Evolutionary conservation across 225 moss, liverwort and hornwort genomes (phyloP).

Genomic region (Straminergon stramineum): DNA sequence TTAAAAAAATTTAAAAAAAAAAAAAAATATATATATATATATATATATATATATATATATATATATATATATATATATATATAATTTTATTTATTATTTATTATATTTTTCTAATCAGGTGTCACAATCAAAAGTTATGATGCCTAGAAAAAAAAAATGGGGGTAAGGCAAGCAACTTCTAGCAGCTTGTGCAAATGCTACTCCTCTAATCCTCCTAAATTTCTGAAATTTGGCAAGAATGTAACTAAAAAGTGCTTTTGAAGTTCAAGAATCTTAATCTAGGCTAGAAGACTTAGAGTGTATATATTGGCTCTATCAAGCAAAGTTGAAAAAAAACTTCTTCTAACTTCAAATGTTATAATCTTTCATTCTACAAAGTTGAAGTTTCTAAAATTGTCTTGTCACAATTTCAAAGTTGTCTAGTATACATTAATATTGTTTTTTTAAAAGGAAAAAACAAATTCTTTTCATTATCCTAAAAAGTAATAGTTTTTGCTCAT

Average conservation of each 20-base stretch:
- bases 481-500: background rate
- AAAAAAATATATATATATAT: too few species aligned
- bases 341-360: background rate
- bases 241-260: background rate
- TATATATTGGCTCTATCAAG: background rate
- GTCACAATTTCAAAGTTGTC: background rate
- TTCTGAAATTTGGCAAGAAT: background rate
- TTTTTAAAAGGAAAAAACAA: background rate
- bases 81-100: too few species aligned
- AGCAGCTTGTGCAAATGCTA: background rate
- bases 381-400: background rate
- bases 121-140: background rate
- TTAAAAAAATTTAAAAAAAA: too few species aligned
- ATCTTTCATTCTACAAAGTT: background rate
- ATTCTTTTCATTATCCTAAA: background rate
- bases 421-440: background rate
- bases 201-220: background rate
- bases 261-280: background rate
- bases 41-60: too few species aligned
- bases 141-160: background rate
- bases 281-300: fast-evolving
- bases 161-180: background rate
- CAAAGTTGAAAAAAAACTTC: background rate
- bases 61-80: too few species aligned
- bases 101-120: fast-evolving